These are phyloP conservation scores for Xylaria curta DNA, from an alignment of 495 filamentous ascomycete genomes.

Conservation along the genomic window DNA sequence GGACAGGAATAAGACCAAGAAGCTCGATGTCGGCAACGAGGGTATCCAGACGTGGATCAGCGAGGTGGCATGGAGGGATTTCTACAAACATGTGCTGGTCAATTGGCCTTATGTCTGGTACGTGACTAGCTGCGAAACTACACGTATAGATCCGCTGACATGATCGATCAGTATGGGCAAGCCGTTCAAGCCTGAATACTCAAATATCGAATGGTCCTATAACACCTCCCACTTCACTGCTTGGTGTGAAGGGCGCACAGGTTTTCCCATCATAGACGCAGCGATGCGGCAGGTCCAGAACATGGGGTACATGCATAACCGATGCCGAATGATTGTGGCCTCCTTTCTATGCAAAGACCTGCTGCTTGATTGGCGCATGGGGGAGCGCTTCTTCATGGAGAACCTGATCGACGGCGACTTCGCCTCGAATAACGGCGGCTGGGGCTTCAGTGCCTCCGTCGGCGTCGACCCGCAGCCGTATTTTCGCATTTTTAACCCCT, in stretches of 20 bases:
- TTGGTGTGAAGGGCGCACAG: constrained; percentile 81
- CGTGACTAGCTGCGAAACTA: constrained; percentile 19
- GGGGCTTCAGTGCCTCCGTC: constrained; percentile 82
- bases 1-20: constrained; percentile 69
- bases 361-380: constrained; percentile 87
- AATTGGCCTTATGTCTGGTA: constrained; percentile 91
- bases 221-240: constrained; percentile 67
- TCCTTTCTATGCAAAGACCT: constrained; percentile 90
- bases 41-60: constrained; percentile 82
- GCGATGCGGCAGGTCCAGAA: constrained; percentile 83
- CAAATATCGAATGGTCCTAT: constrained; percentile 85
- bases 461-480: constrained; percentile 94
- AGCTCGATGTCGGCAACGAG: constrained; percentile 69
- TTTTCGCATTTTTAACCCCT: constrained; percentile 89
- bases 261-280: constrained; percentile 88
- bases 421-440: constrained; percentile 89
- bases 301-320: constrained; percentile 88
- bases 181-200: constrained; percentile 87
- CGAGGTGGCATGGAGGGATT: constrained; percentile 91
- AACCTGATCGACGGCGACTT: constrained; percentile 91
- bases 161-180: constrained; percentile 78
- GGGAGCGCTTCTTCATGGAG: constrained; percentile 89
- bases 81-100: constrained; percentile 87
- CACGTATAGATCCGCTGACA: constrained; percentile 9
- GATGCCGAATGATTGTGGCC: constrained; percentile 85